Base-by-base conservation (phyloP, 495 filamentous ascomycete species). In the Penicillium lividum region DNA sequence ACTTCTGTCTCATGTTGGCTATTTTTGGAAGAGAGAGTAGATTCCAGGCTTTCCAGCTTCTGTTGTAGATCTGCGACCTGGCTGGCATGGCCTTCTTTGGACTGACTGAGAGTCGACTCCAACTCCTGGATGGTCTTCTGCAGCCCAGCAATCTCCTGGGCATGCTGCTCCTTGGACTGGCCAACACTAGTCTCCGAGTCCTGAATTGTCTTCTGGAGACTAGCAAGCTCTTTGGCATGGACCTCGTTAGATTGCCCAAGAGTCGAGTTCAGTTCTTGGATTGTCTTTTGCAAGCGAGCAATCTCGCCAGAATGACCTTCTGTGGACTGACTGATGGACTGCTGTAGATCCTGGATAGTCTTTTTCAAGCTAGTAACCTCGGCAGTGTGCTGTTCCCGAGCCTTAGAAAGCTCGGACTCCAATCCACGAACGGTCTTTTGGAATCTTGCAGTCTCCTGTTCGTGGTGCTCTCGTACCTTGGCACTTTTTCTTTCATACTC, bases 391-490 rank as follows among this genome's bases (percentile, higher is more conserved):
- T 82, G 73, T 43, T 75, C 80, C 51, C 65, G 72, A 57, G 75
- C 70, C 53, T 85, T 87, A 67, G 84, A 80, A 40, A 89, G 59
- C 48, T 88, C 82, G 8, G 80, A 77, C 63, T 87, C 84, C 22
- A 89, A 66, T 25, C 78, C 70, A 54, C 76, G 78, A 42, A 87
- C 80, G 16, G 78, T 86, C 27, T 82, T 81, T 54, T 82, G 82
- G 44, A 90, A 65, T 50, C 86, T 84, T 9, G 84, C 80, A 59
- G 83, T 78, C 61, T 90, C 87, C 0, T 81, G 83, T 30, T 89
- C 86, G 43, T 84, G 78, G 42, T 78, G 75, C 44, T 75, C 68
- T 60, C 77, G 76, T 16, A 80, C 53, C 62, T 78, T 78, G 22
- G 71, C 68, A 40, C 59, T 73, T 38, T 75, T 74, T 50, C 65